phyloP scores from a whole-genome alignment of 2,329 filamentous ascomycete genomes.

The Apiospora kogelbergensis region DNA sequence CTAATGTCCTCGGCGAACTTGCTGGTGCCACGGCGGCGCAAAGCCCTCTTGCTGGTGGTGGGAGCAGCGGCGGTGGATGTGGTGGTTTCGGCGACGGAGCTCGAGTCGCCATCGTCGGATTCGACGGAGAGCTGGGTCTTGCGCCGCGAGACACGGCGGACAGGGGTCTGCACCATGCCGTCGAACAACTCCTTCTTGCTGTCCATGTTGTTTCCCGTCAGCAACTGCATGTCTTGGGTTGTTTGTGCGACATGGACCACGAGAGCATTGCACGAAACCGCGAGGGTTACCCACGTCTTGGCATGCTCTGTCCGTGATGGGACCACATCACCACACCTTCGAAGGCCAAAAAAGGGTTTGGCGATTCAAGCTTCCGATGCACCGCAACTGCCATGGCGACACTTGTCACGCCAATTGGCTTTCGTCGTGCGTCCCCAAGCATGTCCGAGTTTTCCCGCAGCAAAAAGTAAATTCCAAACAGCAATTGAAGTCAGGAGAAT shows the following conservation, averaged over 20 bases:
- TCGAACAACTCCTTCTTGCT: conserved; percentile 64
- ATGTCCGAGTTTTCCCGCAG: neutral
- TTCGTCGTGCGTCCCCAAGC: neutral
- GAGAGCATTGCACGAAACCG: neutral
- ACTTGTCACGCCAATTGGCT: neutral
- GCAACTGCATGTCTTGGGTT: neutral
- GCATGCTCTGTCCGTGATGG: neutral
- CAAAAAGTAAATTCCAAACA: neutral
- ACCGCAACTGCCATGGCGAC: neutral
- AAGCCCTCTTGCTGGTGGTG: conserved; percentile 32
- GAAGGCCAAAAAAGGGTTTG: neutral
- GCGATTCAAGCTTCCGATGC: neutral
- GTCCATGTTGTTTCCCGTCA: neutral
- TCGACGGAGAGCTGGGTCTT: conserved; percentile 47
- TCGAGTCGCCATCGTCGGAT: conserved; percentile 51
- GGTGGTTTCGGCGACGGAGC: conserved; percentile 42
- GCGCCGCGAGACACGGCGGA: conserved; percentile 47
- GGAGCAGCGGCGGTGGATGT: conserved; percentile 14
- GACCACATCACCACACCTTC: neutral
- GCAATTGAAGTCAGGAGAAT: neutral
- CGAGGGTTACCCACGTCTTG: neutral
- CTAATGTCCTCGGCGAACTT: conserved; percentile 53
- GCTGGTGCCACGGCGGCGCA: conserved; percentile 45
- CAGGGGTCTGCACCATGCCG: conserved; percentile 60
- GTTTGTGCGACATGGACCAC: neutral